These are phyloP conservation scores for Candida awuae DNA, from an alignment of 805 yeast genomes.

Conservation along the genomic window DNA sequence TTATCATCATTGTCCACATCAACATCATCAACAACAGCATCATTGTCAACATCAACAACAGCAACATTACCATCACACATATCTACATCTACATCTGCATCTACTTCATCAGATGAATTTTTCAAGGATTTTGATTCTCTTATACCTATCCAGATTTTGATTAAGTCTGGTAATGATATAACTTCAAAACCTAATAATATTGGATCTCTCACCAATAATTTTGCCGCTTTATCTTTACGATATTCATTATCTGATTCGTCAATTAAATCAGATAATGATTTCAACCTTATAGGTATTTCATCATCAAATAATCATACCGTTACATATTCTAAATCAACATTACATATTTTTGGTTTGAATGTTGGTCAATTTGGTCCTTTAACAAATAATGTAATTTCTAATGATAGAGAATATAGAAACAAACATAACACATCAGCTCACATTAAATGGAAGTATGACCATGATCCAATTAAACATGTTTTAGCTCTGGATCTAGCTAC, in stretches of 20 bases:
- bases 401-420: conserved; percentile 21
- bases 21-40: conserved; percentile 1
- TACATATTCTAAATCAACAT: conserved; percentile 39
- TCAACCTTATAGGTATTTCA: conserved; percentile 37
- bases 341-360: conserved; percentile 71
- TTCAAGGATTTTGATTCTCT: background rate
- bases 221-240: conserved; percentile 2
- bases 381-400: conserved; percentile 26
- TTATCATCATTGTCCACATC: background rate
- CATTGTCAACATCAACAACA: conserved; percentile 12
- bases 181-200: background rate
- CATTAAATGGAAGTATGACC: conserved; percentile 33
- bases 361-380: conserved; percentile 67
- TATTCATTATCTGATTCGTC: background rate
- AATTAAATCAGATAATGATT: conserved; percentile 29
- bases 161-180: background rate
- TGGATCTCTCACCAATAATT: background rate
- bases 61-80: background rate
- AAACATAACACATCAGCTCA: conserved; percentile 23
- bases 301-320: conserved; percentile 66
- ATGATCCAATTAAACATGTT: conserved; percentile 45
- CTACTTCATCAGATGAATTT: conserved; percentile 10
- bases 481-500: conserved; percentile 65
- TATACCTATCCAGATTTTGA: background rate
- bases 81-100: background rate